Evolutionary conservation across 306 rosid species (phyloP).

Genomic region (Vigna angularis): DNA sequence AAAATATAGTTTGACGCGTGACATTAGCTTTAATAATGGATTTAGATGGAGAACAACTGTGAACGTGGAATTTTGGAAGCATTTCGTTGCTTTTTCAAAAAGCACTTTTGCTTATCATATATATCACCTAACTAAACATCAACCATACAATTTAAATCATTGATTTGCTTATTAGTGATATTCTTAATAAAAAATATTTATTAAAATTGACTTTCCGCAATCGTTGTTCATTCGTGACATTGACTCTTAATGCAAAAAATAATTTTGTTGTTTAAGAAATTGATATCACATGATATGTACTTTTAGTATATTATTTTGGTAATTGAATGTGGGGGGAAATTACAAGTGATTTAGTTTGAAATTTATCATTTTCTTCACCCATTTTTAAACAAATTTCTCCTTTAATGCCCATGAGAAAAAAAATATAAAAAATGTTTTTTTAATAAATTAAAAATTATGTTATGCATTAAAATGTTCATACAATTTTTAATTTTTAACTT

Average conservation of each 20-base stretch:
- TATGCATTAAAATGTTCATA: too few relatives aligned
- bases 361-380: background rate
- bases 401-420: too few relatives aligned
- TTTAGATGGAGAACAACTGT: conserved; percentile 62
- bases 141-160: background rate
- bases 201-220: background rate
- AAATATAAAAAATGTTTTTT: too few relatives aligned
- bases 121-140: conserved; percentile 22
- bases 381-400: too few relatives aligned
- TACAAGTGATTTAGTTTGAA: background rate
- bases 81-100: conserved; percentile 25
- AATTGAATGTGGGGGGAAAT: background rate
- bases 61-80: conserved; percentile 41
- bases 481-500: too few relatives aligned
- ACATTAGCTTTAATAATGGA: conserved; percentile 39
- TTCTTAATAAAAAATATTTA: background rate
- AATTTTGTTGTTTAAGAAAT: background rate
- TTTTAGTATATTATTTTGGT: too few relatives aligned
- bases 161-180: background rate
- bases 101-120: conserved; percentile 36
- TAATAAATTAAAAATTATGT: too few relatives aligned
- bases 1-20: conserved; percentile 43
- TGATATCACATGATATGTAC: too few relatives aligned
- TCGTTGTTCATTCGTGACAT: background rate
- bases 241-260: background rate